These are phyloP conservation scores for Stachybotrys chartarum DNA, from an alignment of 2,329 filamentous ascomycete genomes.

Conservation along the genomic window DNA sequence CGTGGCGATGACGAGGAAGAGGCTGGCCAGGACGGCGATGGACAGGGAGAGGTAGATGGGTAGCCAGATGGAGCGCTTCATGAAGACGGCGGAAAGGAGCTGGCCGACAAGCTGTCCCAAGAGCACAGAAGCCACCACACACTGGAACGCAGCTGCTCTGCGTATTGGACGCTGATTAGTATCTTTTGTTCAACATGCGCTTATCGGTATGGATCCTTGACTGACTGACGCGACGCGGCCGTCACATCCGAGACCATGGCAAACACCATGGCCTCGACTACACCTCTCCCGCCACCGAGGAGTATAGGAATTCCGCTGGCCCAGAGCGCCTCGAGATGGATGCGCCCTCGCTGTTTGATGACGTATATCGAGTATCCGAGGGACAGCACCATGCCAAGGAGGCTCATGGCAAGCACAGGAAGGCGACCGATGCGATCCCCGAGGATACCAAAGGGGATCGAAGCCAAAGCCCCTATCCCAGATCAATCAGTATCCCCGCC, in stretches of 20 bases:
- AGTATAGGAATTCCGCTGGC: conserved; percentile 12
- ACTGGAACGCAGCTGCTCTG: conserved; percentile 15
- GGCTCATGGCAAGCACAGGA: conserved; percentile 14
- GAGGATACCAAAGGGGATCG: conserved; percentile 12
- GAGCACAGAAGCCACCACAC: conserved; percentile 13
- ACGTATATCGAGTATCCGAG: conserved; percentile 13
- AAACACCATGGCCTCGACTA: conserved; percentile 20
- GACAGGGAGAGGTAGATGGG: conserved; percentile 12
- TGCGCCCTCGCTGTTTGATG: conserved; percentile 8
- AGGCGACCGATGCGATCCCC: conserved; percentile 15
- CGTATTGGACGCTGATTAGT: background rate
- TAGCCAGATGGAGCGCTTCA: conserved; percentile 10
- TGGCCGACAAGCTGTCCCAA: conserved; percentile 11
- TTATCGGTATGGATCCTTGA: background rate
- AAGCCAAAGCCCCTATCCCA: conserved; percentile 12
- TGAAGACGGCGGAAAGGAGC: conserved; percentile 9
- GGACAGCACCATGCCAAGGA: conserved; percentile 14
- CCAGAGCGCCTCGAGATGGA: conserved; percentile 17
- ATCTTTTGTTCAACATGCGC: background rate
- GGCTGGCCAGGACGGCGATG: conserved; percentile 9
- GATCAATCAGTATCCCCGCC: conserved; percentile 1
- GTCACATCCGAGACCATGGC: conserved; percentile 14
- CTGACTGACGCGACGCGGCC: conserved; percentile 9
- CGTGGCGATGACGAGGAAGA: conserved; percentile 8
- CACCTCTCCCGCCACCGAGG: conserved; percentile 15